phyloP scores from a whole-genome alignment of 768 basidiomycete species.

The Tulasnella sp. region DNA sequence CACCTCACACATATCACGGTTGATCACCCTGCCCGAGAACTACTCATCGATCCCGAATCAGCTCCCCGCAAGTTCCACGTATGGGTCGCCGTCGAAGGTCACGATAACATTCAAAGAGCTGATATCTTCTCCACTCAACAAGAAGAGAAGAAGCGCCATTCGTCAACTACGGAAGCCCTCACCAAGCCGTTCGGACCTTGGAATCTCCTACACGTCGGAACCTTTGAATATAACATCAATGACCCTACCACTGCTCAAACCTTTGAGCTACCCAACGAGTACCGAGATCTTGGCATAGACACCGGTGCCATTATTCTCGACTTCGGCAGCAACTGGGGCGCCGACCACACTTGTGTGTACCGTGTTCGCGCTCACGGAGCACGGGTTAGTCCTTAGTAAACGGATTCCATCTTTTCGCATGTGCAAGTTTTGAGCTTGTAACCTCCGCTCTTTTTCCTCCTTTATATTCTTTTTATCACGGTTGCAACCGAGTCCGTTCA shows the following conservation, averaged over 20 bases:
- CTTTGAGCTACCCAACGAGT: constrained; percentile 58
- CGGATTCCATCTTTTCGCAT: neutral
- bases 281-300: constrained; percentile 61
- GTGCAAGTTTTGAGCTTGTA: neutral
- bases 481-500: neutral
- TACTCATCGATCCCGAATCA: constrained; percentile 67
- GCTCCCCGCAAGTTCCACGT: constrained; percentile 84
- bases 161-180: neutral
- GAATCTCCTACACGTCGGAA: constrained; percentile 43
- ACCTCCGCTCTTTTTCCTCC: neutral
- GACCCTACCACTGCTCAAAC: constrained; percentile 58
- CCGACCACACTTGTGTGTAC: constrained; percentile 81
- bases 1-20: constrained; percentile 59
- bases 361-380: constrained; percentile 67
- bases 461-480: neutral
- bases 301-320: constrained; percentile 75
- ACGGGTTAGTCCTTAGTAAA: neutral
- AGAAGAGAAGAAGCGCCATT: neutral
- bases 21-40: constrained; percentile 77
- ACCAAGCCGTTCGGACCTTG: constrained; percentile 17
- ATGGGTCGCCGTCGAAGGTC: constrained; percentile 79
- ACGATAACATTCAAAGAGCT: constrained; percentile 55
- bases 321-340: constrained; percentile 81
- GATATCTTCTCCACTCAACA: constrained; percentile 31
- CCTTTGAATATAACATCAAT: constrained; percentile 50